Evolutionary conservation across 1,284 basidiomycete genomes (phyloP), one percentile per base, ranked within the genome.

Genomic region (Agaricales sp.): DNA sequence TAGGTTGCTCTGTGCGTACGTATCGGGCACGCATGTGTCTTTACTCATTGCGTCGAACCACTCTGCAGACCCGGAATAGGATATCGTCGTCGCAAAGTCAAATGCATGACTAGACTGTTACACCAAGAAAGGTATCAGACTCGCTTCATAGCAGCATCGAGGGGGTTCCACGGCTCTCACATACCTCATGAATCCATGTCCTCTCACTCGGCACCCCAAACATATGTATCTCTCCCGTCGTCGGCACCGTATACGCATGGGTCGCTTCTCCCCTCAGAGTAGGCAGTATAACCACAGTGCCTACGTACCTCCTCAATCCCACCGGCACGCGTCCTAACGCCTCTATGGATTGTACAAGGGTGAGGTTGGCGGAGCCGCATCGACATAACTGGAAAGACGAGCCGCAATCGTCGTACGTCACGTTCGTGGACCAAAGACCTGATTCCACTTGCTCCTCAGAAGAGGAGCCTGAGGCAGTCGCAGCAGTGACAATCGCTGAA

Each of bases 101-200:
- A 54, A 62, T n/a, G 61, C 52, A 51, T 64, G 62, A 14, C 49
- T 53, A 11, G 57, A 49, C 60, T 63, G 24, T 8, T n/a, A n/a
- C n/a, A n/a, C n/a, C n/a, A n/a, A n/a, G n/a, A n/a, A n/a, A n/a
- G n/a, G n/a, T n/a, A n/a, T n/a, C n/a, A n/a, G n/a, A n/a, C n/a
- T n/a, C n/a, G n/a, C n/a, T n/a, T n/a, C n/a, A n/a, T n/a, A n/a
- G n/a, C n/a, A n/a, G n/a, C n/a, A n/a, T n/a, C n/a, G n/a, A n/a
- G n/a, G n/a, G n/a, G n/a, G n/a, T n/a, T n/a, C n/a, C n/a, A n/a
- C n/a, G n/a, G n/a, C n/a, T n/a, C n/a, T n/a, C n/a, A 46, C 49
- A 11, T 43, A 63, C 61, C 56, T 64, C 61, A 44, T 63, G 61
- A n/a, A 63, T 47, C 61, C 61, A 61, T 11, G 54, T 51, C 22